These are phyloP conservation scores for Phytopythium kandeliae DNA, from an alignment of 352 stramenopile species.

Conservation along the genomic window DNA sequence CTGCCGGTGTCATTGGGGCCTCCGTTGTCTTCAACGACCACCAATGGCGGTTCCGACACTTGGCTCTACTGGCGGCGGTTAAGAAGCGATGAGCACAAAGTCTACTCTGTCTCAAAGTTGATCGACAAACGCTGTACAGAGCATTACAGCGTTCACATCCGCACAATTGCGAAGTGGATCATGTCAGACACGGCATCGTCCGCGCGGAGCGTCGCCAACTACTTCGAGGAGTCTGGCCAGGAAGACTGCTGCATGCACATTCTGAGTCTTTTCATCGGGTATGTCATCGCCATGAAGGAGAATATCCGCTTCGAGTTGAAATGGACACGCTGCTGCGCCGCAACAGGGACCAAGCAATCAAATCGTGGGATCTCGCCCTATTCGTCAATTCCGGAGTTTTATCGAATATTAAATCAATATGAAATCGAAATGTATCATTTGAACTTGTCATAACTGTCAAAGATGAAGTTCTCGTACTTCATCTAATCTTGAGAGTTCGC, in stretches of 20 bases:
- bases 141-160: background rate
- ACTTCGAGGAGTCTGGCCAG: slow-evolving; percentile 10
- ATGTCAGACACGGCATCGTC: background rate
- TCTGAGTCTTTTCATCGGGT: slow-evolving; percentile 10
- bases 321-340: no score
- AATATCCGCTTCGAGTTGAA: no score
- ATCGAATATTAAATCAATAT: no score
- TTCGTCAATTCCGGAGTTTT: no score
- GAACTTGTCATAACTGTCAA: no score
- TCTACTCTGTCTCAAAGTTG: background rate
- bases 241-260: slow-evolving; percentile 10
- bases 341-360: no score
- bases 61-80: background rate
- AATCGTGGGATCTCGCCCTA: no score
- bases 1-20: background rate
- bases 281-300: slow-evolving; percentile 8
- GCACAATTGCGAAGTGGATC: background rate
- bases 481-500: no score
- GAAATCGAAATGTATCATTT: no score
- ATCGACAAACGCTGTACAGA: background rate
- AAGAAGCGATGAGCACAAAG: slow-evolving; percentile 2
- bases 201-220: slow-evolving; percentile 3
- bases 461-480: no score
- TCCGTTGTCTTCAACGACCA: slow-evolving; percentile 4
- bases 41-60: slow-evolving; percentile 1